Base-by-base conservation (phyloP, 2,329 filamentous ascomycete species). In the Alternaria infectoria region DNA sequence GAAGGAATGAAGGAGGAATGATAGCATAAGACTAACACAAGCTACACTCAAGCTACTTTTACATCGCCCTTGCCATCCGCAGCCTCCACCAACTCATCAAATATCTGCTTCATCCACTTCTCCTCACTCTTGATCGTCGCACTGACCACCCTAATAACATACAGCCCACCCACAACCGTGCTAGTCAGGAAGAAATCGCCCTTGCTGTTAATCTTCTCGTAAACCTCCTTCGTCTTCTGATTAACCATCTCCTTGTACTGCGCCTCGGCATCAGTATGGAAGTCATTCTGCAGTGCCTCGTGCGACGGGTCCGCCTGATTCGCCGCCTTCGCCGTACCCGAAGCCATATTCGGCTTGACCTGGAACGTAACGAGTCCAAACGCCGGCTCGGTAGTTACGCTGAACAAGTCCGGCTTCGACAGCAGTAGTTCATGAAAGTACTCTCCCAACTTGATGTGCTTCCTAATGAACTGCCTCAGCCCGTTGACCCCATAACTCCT, bases 101-200 rank as follows among this genome's bases (percentile, higher is more conserved):
- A 97, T 1, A 93, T 89, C 65, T 85, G 85, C 64, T 88, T 83
- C 5, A 97, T 81, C 78, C 93, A 91, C 74, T 87, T 87, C 80
- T 92, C 90, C 77, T 95, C 89, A 0, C 90, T 88, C 44, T 87
- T 83, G 23, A 87, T 83, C 70, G 91, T 92, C 1, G 87, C 90
- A 60, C 92, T 93, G 21, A 95, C 90, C 40, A 97, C 88, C 0
- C 95, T 86, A 64, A 98, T 96, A 2, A 91, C 90, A 78, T 93
- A 93, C 19, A 89, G 84, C 1, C 89, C 91, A 9, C 87, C 88
- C 12, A 97, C 85, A 5, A 93, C 87, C 2, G 90, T 91, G 45
- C 89, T 90, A 0, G 93, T 97, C 23, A 97, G 82, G 80, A 93
- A 97, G 59, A 97, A 91, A 78, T 93, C 88, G 1, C 93, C 93